Base-by-base conservation (phyloP, 768 basidiomycete genomes). In the Pulveroboletus sp. region DNA sequence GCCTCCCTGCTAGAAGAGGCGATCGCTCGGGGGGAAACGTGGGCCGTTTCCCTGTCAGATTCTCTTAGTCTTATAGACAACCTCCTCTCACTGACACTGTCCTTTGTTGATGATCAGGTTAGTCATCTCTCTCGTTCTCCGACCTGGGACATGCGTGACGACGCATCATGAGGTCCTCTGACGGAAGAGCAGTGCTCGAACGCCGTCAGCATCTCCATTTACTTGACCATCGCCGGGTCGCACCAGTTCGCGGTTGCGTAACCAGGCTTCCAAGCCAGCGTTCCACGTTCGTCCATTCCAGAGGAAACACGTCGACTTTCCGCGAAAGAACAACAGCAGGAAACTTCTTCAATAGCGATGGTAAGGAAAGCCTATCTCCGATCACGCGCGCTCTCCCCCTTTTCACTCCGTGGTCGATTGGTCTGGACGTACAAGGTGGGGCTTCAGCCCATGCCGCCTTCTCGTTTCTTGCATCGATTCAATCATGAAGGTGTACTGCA, bases 391-490 rank as follows among this genome's bases (percentile, higher is more conserved):
- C 61, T 43, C 56, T 53, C 36, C 54, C 66, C 43, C 27, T 43
- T 51, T 63, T 26, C 81, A 85, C 66, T 81, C 78, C 28, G 73
- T 79, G 8, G 59, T 85, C 56, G 83, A 82, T 51, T 73, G 37
- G 74, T 45, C 75, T 84, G 68, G 77, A 81, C 79, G 57, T 61
- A 73, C 71, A 24, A 26, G 35, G 41, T 53, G 21, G 40, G 30
- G 32, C 50, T 47, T 35, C 42, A 21, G 37, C 39, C 47, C 36
- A 30, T 40, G 36, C 28, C 46, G 37, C 39, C 27, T 42, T 17
- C 30, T 43, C 37, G 46, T 49, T 55, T 56, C 49, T 44, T 53
- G 42, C 54, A 46, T 30, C 17, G 47, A 46, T 54, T 46, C 49
- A 5, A 49, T 43, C 52, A 33, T 47, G 49, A 52, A 43, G 57